Evolutionary conservation across 2,329 filamentous ascomycete genomes (phyloP), one percentile per base, ranked within the genome.

Genomic region (Metarhizium sp.): DNA sequence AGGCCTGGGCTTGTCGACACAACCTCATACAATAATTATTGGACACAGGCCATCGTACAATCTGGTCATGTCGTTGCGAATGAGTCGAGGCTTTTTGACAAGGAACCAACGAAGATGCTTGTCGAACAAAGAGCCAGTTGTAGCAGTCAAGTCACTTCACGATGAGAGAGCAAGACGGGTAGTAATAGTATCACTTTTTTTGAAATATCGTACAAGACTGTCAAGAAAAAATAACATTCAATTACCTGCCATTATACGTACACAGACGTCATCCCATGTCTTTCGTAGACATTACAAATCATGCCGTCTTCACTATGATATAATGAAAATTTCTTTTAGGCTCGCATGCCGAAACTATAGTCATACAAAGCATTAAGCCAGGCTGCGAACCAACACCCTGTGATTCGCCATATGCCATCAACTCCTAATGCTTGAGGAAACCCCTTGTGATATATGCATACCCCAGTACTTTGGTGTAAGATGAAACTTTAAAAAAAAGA

Each of bases 251-350:
- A 49, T 49, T 42, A 42, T 53, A 29, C 52, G 45, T 49, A 20
- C 45, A 48, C 52, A 53, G 32, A 40, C 52, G 51, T 53, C 52
- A 53, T 48, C 20, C 29, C 51, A 25, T 53, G 20, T 53, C 52
- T 34, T 16, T 49, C 52, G 45, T 48, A 53, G 45, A 53, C 52
- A 46, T 49, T 14, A 46, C 49, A 51, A 25, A 16, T 51, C 53
- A 55, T 51, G 32, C 10, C 47, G 36, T 29, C 38, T 36, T 51
- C 30, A 55, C 51, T 50, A 29, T 48, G 45, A 20, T 40, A 13
- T 42, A 43, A 48, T 48, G 45, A 48, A 48, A 48, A 45, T 32
- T 16, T 30, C 25, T 48, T 30, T 48, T 48, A 11, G 45, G 25
- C 45, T 42, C 25, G 4, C 30, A 43, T 8, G 18, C 13, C 50